Conservation (phyloP, 1,284 basidiomycete species). For the Ustilago curta region DNA sequence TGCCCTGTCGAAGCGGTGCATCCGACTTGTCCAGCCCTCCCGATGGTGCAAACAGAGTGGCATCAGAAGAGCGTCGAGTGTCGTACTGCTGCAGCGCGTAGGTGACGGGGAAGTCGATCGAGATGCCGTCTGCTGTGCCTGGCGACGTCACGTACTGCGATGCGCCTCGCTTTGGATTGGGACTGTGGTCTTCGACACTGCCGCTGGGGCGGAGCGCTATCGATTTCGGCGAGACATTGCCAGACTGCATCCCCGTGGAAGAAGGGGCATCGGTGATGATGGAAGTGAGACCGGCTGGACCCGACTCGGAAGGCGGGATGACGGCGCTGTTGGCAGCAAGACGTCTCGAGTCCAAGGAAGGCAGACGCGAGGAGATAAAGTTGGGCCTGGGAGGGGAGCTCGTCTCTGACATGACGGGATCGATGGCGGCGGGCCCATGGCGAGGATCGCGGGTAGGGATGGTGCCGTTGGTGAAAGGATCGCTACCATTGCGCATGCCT, state of each 20-base stretch:
- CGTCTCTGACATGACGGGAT: slow-evolving; percentile 15
- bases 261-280: slow-evolving; percentile 14
- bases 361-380: slow-evolving; percentile 24
- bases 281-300: slow-evolving; percentile 7
- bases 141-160: slow-evolving; percentile 11
- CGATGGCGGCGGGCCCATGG: slow-evolving; percentile 13
- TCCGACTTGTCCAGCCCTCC: slow-evolving; percentile 20
- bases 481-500: slow-evolving; percentile 29
- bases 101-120: slow-evolving; percentile 25
- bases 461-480: slow-evolving; percentile 16
- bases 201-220: not conserved
- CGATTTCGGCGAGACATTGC: slow-evolving; percentile 29
- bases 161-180: slow-evolving; percentile 7
- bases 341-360: slow-evolving; percentile 25
- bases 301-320: slow-evolving; percentile 2
- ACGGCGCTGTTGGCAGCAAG: not conserved
- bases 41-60: slow-evolving; percentile 35
- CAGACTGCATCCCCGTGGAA: slow-evolving; percentile 10
- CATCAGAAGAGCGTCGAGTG: slow-evolving; percentile 46
- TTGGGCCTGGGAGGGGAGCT: slow-evolving; percentile 19
- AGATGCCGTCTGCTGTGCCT: slow-evolving; percentile 14
- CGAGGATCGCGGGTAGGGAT: slow-evolving; percentile 5
- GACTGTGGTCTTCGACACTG: slow-evolving; percentile 10
- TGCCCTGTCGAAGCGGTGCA: slow-evolving; percentile 7
- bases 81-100: slow-evolving; percentile 38